Conservation (phyloP, 345 rosid species). For the Salix viminalis region DNA sequence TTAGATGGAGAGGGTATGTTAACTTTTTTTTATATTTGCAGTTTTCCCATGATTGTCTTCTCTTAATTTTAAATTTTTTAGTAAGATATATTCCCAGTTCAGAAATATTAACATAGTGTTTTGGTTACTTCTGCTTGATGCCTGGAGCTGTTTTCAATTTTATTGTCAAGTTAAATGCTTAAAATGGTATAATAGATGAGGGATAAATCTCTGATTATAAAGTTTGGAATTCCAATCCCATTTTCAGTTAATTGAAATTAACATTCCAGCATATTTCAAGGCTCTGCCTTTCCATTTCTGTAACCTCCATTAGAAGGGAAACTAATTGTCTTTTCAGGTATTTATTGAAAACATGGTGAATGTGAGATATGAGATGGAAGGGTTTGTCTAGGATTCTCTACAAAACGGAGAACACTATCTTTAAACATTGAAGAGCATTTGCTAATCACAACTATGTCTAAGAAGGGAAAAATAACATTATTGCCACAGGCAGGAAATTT, state of each 20-base stretch:
- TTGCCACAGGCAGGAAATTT: neutral
- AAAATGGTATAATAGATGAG: neutral
- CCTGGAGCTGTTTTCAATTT: neutral
- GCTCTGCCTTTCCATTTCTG: neutral
- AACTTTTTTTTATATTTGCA: conserved; percentile 15
- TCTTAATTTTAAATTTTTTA: neutral
- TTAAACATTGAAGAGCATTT: neutral
- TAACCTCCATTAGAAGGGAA: neutral
- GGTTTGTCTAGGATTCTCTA: neutral
- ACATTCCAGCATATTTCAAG: neutral
- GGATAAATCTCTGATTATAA: neutral
- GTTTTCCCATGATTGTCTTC: conserved; percentile 4
- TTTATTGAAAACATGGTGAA: neutral
- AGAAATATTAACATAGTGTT: neutral
- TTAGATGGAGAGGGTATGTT: conserved; percentile 86
- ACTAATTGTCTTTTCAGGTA: neutral
- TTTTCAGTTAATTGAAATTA: neutral
- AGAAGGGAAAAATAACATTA: neutral
- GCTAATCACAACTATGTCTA: neutral
- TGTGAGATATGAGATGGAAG: neutral
- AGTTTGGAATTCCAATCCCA: neutral
- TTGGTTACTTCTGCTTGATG: neutral
- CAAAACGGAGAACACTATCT: neutral
- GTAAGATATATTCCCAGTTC: conserved; percentile 1
- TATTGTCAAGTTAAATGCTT: neutral